Percentiles rank a stretch among this genome's conserved stretches.
phyloP scores from a whole-genome alignment of 1,284 basidiomycete species.

The Ceratobasidium sp. region DNA sequence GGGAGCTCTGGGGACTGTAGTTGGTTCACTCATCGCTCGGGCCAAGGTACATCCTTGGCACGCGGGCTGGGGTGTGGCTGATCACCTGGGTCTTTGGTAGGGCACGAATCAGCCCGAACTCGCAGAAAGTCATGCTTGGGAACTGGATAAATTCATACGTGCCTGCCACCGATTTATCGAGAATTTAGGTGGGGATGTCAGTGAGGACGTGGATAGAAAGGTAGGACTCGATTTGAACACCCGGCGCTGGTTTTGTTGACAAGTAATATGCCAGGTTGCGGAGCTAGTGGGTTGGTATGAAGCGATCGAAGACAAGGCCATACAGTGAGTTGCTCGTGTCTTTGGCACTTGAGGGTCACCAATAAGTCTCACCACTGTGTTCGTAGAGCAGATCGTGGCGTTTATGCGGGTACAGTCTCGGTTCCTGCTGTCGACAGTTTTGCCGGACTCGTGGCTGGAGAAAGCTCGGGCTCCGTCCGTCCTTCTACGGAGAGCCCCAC shows the following conservation, averaged over 20 bases:
- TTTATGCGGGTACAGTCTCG: neutral
- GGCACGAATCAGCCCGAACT: slow-evolving; percentile 29
- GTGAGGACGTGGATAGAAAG: slow-evolving; percentile 9
- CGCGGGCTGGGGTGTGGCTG: neutral
- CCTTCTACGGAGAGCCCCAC: no score
- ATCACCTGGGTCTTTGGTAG: neutral
- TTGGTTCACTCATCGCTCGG: slow-evolving; percentile 3
- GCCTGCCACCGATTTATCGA: slow-evolving; percentile 13
- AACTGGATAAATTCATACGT: slow-evolving; percentile 14
- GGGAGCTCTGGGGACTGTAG: slow-evolving; percentile 8
- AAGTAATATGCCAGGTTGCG: neutral
- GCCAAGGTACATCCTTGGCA: neutral
- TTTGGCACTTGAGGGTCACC: neutral
- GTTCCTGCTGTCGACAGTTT: neutral
- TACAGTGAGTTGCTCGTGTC: neutral
- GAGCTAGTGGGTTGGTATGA: slow-evolving; percentile 13
- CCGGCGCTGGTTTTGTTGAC: neutral
- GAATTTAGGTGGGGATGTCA: neutral
- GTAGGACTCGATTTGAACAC: neutral
- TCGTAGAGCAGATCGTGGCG: neutral
- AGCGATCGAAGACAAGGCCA: slow-evolving; percentile 23
- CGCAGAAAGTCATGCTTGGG: slow-evolving; percentile 8
- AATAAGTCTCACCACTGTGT: neutral
- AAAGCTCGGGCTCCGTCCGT: no score
- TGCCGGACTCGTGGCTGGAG: no score